Evolutionary conservation across 805 yeast species (phyloP).

Genomic region (baker's yeast (Saccharomyces cerevisiae)): DNA sequence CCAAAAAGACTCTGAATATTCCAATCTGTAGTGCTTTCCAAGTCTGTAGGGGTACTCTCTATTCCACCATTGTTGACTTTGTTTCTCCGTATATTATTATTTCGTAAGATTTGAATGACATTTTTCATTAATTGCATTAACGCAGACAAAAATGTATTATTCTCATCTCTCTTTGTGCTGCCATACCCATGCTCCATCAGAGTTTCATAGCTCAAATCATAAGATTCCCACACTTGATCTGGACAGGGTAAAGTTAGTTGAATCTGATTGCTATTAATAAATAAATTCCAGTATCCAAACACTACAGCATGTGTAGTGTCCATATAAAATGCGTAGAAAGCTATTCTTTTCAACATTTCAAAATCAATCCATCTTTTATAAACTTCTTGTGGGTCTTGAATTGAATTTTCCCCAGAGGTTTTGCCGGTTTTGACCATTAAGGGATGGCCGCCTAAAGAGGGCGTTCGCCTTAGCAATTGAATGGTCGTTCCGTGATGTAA

Average conservation of each 20-base stretch:
- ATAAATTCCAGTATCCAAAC: slow-evolving; percentile 60
- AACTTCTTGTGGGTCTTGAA: slow-evolving; percentile 27
- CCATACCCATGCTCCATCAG: slow-evolving; percentile 22
- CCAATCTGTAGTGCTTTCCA: slow-evolving; percentile 25
- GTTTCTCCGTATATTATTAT: neutral
- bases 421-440: slow-evolving; percentile 26
- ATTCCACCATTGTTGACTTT: neutral
- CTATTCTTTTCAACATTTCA: slow-evolving; percentile 69
- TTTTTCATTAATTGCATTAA: slow-evolving; percentile 52
- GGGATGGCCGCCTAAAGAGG: slow-evolving; percentile 69
- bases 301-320: slow-evolving; percentile 73
- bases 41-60: slow-evolving; percentile 5
- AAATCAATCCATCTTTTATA: slow-evolving; percentile 60
- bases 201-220: slow-evolving; percentile 19
- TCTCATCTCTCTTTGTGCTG: slow-evolving; percentile 11
- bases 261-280: slow-evolving; percentile 49
- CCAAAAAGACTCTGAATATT: slow-evolving; percentile 44
- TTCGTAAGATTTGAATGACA: slow-evolving; percentile 24
- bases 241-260: slow-evolving; percentile 57
- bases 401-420: slow-evolving; percentile 12
- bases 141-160: slow-evolving; percentile 44
- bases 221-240: slow-evolving; percentile 49
- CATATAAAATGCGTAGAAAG: slow-evolving; percentile 72
- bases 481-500: slow-evolving; percentile 82
- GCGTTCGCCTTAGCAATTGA: slow-evolving; percentile 67